Evolutionary conservation across 306 rosid genomes (phyloP), one percentile per base, ranked within the genome.

Genomic region (Clitoria ternatea): DNA sequence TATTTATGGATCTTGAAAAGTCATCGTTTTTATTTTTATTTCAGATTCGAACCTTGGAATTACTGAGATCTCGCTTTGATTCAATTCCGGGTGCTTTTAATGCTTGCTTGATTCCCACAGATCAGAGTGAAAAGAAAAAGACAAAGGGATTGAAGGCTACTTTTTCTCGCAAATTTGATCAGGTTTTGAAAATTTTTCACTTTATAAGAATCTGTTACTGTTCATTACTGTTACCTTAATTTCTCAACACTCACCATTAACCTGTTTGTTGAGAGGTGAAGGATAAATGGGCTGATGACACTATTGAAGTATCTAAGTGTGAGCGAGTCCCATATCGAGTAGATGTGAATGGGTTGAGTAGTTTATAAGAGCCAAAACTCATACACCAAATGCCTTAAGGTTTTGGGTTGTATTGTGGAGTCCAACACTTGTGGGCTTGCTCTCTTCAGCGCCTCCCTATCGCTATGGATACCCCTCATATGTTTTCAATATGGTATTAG

Each of bases 61-160:
- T 94, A 79, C 80, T 94, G 70, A 81, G 97, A 77, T 85, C 92
- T 74, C 95, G 98, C 55, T 94, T 94, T 80, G 83, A 67, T 30
- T 75, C 98, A 30, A 85, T 94, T 68, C 98, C 98, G 1, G 91
- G 89, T 66, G 98, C 95, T 80, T 90, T 94, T 76, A 94, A 90
- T 83, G 87, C 73, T 53, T 27, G 83, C 77, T 89, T 94, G 83
- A 81, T 94, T 73, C 97, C 97, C 3, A 15, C 12, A 57, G 96
- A 90, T 37, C 82, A 78, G 77, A 75, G 17, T 12, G 88, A 84
- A 52, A 70, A 17, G 37, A 45, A 83, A 36, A 87, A 75, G 82
- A 85, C 54, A 68, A 87, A 75, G 83, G 87, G 97, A 61, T 70
- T 89, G 15, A 83, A 68, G 79, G 96, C 90, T 66, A 68, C 61